Base-by-base conservation (phyloP, 768 basidiomycete genomes). In the Clathrus columnatus region DNA sequence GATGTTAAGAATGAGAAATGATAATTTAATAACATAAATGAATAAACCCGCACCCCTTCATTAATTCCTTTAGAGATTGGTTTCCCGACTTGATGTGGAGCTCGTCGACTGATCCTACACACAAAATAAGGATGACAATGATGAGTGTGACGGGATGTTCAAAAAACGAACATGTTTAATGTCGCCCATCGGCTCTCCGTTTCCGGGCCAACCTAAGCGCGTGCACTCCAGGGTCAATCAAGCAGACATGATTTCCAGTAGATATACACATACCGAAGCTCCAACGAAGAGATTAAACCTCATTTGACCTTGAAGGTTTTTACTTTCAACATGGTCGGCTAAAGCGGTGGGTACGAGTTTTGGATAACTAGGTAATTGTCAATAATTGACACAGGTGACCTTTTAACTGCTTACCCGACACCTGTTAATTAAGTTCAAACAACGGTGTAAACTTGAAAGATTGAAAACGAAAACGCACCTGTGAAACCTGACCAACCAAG, bases 41-140 rank as follows among this genome's bases (percentile, higher is more conserved):
- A 50, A 23, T 21, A 8, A 8, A 23, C n/a, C 14, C 2, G 23
- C 24, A 42, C 5, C 18, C 62, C 64, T 29, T 57, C 46, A 57
- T 66, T 66, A 53, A 64, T 64, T 0, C 62, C 65, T 50, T 62
- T 62, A 3, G 60, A 41, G 27, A 66, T 64, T 26, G 57, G 49
- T 58, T 66, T 66, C 7, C 65, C 65, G 28, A 64, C 63, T 56
- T 66, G 65, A 43, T 66, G 65, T 16, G 65, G 65, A 46, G 46
- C 61, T 4, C 65, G 48, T 10, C 61, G 30, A 48, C 53, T 57
- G 32, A 66, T 62, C 61, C 57, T 61, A 51, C 52, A 48, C 11
- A 36, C 30, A 16, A 36, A 36, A 3, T 3, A 36, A 58, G 17
- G 42, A 43, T 43, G 27, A 41, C 20, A 36, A 27, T 26, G 17